Percentiles rank a stretch among this genome's conserved stretches.
Conservation (phyloP, 345 rosid genomes). For the Gossypium thurberi region DNA sequence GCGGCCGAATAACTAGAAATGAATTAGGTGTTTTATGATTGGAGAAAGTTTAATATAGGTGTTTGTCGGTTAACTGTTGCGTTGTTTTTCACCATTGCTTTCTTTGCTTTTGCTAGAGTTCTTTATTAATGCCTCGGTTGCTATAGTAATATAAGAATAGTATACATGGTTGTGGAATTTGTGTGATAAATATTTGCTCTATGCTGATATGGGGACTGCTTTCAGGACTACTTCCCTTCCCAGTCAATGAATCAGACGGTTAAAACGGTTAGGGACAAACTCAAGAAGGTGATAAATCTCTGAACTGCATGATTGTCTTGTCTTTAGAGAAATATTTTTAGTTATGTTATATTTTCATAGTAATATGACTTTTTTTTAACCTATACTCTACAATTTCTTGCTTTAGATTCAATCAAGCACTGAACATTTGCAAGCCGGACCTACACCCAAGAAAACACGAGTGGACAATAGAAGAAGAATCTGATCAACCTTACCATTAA, state of each 20-base stretch:
- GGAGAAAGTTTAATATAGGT: background rate
- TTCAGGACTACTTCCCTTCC: slow-evolving; percentile 72
- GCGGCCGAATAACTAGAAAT: background rate
- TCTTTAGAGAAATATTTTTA: background rate
- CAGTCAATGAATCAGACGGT: slow-evolving; percentile 84
- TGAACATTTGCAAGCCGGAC: slow-evolving; percentile 15
- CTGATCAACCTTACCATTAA: slow-evolving; percentile 16
- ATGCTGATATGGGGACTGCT: slow-evolving; percentile 4
- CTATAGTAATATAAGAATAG: background rate
- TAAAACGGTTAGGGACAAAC: slow-evolving; percentile 65
- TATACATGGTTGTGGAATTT: background rate
- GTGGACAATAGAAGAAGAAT: slow-evolving; percentile 74
- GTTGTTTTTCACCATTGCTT: background rate
- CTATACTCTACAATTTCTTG: slow-evolving; percentile 6
- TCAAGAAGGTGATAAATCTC: slow-evolving; percentile 50
- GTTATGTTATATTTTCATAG: background rate
- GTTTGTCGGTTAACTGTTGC: background rate
- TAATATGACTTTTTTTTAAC: background rate
- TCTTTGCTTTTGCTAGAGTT: background rate
- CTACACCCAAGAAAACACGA: slow-evolving; percentile 51
- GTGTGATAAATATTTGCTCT: background rate
- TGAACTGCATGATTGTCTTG: background rate
- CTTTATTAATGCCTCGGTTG: background rate
- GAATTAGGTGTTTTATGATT: background rate
- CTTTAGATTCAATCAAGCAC: slow-evolving; percentile 25